Percentiles rank a stretch among this genome's conserved stretches.
Conservation (phyloP, 2,329 filamentous ascomycete genomes). For the Diatrype stigma region DNA sequence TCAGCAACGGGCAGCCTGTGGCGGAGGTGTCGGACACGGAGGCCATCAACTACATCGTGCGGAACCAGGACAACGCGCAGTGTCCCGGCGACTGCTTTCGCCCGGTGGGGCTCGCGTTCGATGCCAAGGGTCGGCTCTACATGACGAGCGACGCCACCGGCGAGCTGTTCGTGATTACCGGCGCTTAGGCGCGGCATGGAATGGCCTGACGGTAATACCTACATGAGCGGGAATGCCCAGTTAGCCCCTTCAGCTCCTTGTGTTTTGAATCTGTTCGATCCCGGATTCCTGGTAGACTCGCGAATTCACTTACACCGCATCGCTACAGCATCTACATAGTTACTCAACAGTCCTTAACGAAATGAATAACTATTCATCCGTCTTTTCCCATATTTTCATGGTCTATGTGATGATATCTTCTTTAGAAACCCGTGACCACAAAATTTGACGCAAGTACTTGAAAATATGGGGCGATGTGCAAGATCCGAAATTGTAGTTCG, state of each 20-base stretch:
- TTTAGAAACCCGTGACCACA: too few relatives aligned
- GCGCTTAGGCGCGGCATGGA: neutral
- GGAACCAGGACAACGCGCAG: slow-evolving; percentile 45
- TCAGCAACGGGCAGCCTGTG: slow-evolving; percentile 39
- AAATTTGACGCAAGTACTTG: too few relatives aligned
- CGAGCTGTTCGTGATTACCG: slow-evolving; percentile 9
- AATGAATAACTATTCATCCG: too few relatives aligned
- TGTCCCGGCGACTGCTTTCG: slow-evolving; percentile 59
- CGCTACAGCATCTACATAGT: neutral
- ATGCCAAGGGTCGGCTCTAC: slow-evolving; percentile 6
- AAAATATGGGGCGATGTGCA: too few relatives aligned
- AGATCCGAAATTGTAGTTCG: too few relatives aligned
- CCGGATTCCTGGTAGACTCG: too few relatives aligned
- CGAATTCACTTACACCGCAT: neutral
- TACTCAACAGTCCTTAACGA: too few relatives aligned
- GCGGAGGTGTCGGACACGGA: slow-evolving; percentile 37
- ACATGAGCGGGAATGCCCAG: neutral
- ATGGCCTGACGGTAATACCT: neutral
- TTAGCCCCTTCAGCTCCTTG: neutral
- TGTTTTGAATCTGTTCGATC: neutral
- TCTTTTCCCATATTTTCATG: too few relatives aligned
- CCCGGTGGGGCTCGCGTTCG: slow-evolving; percentile 52
- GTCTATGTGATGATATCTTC: too few relatives aligned
- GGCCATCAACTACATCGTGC: slow-evolving; percentile 49
- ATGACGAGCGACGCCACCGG: slow-evolving; percentile 13